Conservation (phyloP, 2,329 filamentous ascomycete genomes). For the Pyricularia grisea region DNA sequence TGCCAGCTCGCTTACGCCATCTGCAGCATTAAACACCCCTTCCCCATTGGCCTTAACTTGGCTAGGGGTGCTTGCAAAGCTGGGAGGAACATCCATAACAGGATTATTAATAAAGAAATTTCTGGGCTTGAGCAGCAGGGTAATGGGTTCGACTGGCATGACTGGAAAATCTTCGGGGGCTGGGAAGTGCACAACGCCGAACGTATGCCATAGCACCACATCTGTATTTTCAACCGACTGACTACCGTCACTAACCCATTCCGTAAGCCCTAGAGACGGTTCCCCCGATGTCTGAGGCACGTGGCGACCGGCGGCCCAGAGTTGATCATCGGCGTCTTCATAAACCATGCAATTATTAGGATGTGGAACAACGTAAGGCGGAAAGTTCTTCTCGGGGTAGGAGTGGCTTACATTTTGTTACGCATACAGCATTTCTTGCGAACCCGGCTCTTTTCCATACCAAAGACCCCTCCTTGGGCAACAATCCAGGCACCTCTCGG, state of each 20-base stretch:
- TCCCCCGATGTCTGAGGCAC: slow-evolving; percentile 82
- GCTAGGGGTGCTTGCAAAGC: slow-evolving; percentile 63
- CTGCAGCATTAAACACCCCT: slow-evolving; percentile 34
- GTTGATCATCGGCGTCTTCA: slow-evolving; percentile 66
- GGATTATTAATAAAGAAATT: slow-evolving; percentile 80
- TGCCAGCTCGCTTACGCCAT: slow-evolving; percentile 36
- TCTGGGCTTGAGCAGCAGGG: slow-evolving; percentile 64
- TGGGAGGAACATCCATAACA: slow-evolving; percentile 71
- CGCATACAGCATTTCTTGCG: slow-evolving; percentile 76
- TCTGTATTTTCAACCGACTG: slow-evolving; percentile 48
- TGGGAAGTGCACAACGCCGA: slow-evolving; percentile 84
- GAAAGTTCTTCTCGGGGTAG: too few relatives aligned
- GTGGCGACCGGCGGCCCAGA: slow-evolving; percentile 79
- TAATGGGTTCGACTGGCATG: slow-evolving; percentile 85
- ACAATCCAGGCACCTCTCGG: slow-evolving; percentile 66
- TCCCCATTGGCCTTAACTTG: slow-evolving; percentile 42
- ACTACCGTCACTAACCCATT: slow-evolving; percentile 38
- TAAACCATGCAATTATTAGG: slow-evolving; percentile 5
- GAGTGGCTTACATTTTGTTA: slow-evolving; percentile 67
- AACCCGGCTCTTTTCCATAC: slow-evolving; percentile 90
- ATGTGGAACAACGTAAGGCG: too few relatives aligned
- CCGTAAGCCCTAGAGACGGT: slow-evolving; percentile 60
- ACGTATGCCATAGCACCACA: slow-evolving; percentile 88
- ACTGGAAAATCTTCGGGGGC: slow-evolving; percentile 85
- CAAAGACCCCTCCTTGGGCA: slow-evolving; percentile 72